Conservation (phyloP, 257 asterid genomes). For the Datura wrightii region DNA sequence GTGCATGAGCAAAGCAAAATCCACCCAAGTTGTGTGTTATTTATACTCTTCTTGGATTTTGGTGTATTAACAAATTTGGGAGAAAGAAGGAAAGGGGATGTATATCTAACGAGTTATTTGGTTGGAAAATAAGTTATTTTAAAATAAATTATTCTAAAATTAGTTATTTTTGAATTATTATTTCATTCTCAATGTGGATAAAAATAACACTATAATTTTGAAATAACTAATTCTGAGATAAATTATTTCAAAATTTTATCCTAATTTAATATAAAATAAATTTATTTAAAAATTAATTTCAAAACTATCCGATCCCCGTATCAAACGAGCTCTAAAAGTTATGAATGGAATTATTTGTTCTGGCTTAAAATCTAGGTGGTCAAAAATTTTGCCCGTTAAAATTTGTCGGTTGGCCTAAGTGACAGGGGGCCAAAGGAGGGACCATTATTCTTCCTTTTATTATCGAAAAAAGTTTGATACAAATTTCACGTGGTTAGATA, state of each 20-base stretch:
- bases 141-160: too few species aligned
- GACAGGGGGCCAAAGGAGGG: neutral
- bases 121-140: too few species aligned
- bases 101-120: too few species aligned
- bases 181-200: too few species aligned
- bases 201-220: too few species aligned
- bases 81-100: neutral
- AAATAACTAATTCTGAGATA: too few species aligned
- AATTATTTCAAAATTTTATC: too few species aligned
- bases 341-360: neutral
- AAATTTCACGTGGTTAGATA: neutral
- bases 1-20: neutral
- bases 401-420: neutral
- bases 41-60: slow-evolving; percentile 4
- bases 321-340: neutral
- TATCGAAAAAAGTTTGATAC: neutral
- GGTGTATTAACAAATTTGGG: neutral
- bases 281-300: too few species aligned
- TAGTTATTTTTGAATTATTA: too few species aligned
- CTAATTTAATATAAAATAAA: too few species aligned
- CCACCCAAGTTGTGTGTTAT: neutral
- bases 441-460: neutral
- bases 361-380: neutral
- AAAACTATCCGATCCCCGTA: too few species aligned
- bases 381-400: neutral